phyloP scores from a whole-genome alignment of 306 rosid species.

The Acacia crassicarpa region DNA sequence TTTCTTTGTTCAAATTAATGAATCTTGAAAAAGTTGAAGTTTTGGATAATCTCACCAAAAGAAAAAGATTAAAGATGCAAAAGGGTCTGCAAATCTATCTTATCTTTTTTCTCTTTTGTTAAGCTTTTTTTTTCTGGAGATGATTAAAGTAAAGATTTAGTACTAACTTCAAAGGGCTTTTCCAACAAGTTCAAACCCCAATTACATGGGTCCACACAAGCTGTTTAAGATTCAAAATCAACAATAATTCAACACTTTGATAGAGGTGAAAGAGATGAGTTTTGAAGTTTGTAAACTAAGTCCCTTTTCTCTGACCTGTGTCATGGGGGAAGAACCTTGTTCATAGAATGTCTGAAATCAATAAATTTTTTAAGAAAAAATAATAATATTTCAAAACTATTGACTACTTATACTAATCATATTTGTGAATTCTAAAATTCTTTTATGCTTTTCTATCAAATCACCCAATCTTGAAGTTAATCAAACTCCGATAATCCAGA shows the following conservation, averaged over 20 bases:
- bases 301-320: background rate
- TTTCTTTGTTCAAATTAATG: background rate
- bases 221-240: background rate
- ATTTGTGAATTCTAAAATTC: background rate
- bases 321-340: background rate
- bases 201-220: constrained; percentile 13
- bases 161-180: background rate
- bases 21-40: background rate
- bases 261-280: background rate
- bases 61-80: background rate
- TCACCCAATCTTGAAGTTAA: no score
- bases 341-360: background rate
- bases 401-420: background rate
- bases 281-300: background rate
- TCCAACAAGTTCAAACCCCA: background rate
- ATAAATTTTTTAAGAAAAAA: background rate
- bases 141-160: constrained; percentile 6
- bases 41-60: background rate
- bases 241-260: background rate
- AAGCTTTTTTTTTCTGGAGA: background rate
- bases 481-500: background rate
- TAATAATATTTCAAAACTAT: background rate
- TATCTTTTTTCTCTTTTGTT: background rate
- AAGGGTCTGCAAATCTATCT: background rate
- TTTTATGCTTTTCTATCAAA: background rate